Percentiles rank a stretch among this genome's conserved stretches.
These are phyloP conservation scores for Cryptococcus sp. DNA, from an alignment of 1,284 basidiomycete species.

Conservation along the genomic window DNA sequence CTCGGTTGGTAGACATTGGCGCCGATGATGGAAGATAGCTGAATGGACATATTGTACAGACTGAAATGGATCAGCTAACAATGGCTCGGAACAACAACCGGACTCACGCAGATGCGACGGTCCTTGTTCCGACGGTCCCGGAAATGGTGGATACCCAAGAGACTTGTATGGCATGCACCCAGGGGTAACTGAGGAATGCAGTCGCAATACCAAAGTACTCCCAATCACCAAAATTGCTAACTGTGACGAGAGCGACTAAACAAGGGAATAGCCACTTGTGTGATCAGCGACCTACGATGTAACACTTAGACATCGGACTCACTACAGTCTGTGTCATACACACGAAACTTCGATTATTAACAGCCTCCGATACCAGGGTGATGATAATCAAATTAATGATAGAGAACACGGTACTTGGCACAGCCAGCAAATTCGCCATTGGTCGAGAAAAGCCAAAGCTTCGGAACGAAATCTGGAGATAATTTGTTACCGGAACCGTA, in stretches of 20 bases:
- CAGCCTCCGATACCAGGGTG: conserved; percentile 12
- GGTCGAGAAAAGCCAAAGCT: conserved; percentile 61
- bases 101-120: conserved; percentile 22
- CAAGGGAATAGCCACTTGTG: conserved; percentile 27
- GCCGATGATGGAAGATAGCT: conserved; percentile 27
- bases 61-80: conserved; percentile 2
- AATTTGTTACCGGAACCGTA: conserved; percentile 53
- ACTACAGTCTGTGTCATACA: neutral
- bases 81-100: too few species aligned
- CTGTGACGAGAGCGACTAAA: conserved; percentile 22
- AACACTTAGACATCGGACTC: neutral
- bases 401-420: conserved; percentile 35
- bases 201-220: conserved; percentile 26
- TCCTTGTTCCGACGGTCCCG: conserved; percentile 23
- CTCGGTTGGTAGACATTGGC: conserved; percentile 21
- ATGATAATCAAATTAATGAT: conserved; percentile 49
- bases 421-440: conserved; percentile 59
- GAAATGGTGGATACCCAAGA: conserved; percentile 16
- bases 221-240: conserved; percentile 11
- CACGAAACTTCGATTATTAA: conserved; percentile 15
- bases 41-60: conserved; percentile 34
- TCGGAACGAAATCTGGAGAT: conserved; percentile 61
- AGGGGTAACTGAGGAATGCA: conserved; percentile 13
- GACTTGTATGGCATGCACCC: conserved; percentile 20
- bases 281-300: conserved; percentile 14